These are phyloP conservation scores for Mallotus japonicus DNA, from an alignment of 441 rosid species.

Conservation along the genomic window DNA sequence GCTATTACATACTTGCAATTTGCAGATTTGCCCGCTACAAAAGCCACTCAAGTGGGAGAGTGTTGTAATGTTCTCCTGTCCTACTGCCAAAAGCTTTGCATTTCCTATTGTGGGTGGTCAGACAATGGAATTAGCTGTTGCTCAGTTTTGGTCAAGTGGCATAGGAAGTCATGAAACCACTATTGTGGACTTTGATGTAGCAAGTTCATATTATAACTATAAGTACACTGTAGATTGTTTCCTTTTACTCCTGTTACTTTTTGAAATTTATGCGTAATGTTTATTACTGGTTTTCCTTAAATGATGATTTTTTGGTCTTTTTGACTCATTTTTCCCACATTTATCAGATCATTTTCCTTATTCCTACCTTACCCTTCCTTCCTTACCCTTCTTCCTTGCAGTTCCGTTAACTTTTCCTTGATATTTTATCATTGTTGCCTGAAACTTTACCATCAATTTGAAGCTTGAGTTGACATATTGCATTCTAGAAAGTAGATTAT, in stretches of 20 bases:
- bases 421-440: not conserved
- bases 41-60: conserved; percentile 96
- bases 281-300: conserved; percentile 3
- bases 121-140: conserved; percentile 91
- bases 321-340: not conserved
- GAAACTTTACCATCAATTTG: not conserved
- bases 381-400: not conserved
- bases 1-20: conserved; percentile 33
- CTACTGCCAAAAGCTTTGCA: conserved; percentile 71
- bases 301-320: not conserved
- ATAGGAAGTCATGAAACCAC: conserved; percentile 87
- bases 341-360: not conserved
- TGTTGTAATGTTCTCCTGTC: conserved; percentile 71
- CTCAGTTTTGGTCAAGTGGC: conserved; percentile 99
- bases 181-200: conserved; percentile 90
- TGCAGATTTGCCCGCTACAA: conserved; percentile 88
- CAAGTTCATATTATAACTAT: conserved; percentile 5
- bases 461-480: not conserved
- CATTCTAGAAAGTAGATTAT: not conserved
- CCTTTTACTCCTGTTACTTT: not conserved
- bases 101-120: conserved; percentile 86
- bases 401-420: not conserved
- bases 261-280: not conserved
- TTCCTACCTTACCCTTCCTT: not conserved
- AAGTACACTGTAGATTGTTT: not conserved